A percentile compares a stretch with the other conserved stretches of the same genome.
phyloP scores from a whole-genome alignment of 768 basidiomycete genomes.

The Baorangia bicolor region DNA sequence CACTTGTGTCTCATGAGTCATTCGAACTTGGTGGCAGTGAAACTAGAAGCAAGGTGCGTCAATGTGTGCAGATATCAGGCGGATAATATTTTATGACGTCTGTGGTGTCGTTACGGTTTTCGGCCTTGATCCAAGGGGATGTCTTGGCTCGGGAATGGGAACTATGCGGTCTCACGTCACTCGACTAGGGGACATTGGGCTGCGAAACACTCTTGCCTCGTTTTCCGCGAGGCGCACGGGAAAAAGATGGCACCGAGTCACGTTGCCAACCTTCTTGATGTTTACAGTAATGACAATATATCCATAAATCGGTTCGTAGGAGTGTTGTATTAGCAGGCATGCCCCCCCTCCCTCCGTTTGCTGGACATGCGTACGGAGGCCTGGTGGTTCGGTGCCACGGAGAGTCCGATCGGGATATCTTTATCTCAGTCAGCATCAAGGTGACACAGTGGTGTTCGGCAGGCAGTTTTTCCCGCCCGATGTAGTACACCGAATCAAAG shows the following conservation, averaged over 20 bases:
- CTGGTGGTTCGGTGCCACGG: background rate
- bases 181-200: background rate
- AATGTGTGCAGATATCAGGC: background rate
- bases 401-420: background rate
- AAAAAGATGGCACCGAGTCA: background rate
- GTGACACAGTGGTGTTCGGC: background rate
- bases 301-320: conserved; percentile 2
- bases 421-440: background rate
- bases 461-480: background rate
- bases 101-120: background rate
- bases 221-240: conserved; percentile 3
- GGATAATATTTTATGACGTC: background rate
- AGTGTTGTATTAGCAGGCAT: background rate
- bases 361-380: background rate
- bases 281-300: conserved; percentile 8
- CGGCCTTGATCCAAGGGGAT: background rate
- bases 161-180: conserved; percentile 1
- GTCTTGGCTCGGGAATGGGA: background rate
- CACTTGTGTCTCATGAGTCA: background rate
- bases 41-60: background rate
- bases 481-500: background rate
- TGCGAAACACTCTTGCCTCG: conserved; percentile 7
- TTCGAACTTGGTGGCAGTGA: background rate
- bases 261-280: background rate
- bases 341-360: background rate